These are phyloP conservation scores for Microbotryum lychnidis-dioicae DNA, from an alignment of 1,284 basidiomycete genomes.

Conservation along the genomic window DNA sequence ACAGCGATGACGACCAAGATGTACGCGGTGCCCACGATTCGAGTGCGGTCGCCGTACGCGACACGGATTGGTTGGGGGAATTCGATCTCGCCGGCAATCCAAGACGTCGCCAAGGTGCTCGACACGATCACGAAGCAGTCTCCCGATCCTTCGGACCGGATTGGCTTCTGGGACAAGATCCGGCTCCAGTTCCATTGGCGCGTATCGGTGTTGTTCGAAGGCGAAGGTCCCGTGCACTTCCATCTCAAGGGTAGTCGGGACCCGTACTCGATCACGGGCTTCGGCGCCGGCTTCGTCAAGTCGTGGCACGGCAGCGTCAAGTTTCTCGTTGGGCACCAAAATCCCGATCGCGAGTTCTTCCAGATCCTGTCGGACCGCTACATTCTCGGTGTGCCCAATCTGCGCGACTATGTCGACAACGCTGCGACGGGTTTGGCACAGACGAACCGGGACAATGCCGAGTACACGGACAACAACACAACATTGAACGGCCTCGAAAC, in stretches of 20 bases:
- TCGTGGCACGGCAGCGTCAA: conserved; percentile 73
- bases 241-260: conserved; percentile 82
- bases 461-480: conserved; percentile 6
- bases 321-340: conserved; percentile 63
- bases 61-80: conserved; percentile 84
- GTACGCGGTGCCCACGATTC: conserved; percentile 69
- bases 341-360: conserved; percentile 67
- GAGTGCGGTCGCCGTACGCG: conserved; percentile 56
- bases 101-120: conserved; percentile 76
- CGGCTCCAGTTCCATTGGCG: conserved; percentile 78
- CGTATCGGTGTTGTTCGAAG: conserved; percentile 58
- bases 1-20: conserved; percentile 93
- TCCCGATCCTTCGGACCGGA: conserved; percentile 71
- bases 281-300: conserved; percentile 81
- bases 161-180: conserved; percentile 96
- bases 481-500: conserved; percentile 14
- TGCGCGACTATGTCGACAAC: conserved; percentile 45
- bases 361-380: conserved; percentile 76
- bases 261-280: conserved; percentile 65
- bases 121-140: conserved; percentile 74
- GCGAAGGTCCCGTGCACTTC: conserved; percentile 59
- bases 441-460: conserved; percentile 4
- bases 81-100: conserved; percentile 75
- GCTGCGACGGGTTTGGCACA: conserved; percentile 42
- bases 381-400: conserved; percentile 64